Evolutionary conservation across 1,139 yeast genomes (phyloP).

Genomic region (Hemisphaericaspora lyxosophila): DNA sequence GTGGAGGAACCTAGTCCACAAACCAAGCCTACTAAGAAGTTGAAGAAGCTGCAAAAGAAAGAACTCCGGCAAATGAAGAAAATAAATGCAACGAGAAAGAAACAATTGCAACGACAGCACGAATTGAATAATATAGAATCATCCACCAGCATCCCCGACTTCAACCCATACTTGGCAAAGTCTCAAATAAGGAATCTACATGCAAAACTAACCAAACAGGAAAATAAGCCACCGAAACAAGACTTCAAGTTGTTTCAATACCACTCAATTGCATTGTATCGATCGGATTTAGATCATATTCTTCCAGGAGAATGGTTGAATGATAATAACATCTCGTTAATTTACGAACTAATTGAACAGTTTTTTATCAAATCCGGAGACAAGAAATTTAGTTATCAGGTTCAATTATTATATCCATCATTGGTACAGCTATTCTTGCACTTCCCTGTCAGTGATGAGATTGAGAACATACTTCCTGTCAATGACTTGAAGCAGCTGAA

Average conservation of each 20-base stretch:
- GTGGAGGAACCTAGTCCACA: neutral
- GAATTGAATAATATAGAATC: slow-evolving; percentile 10
- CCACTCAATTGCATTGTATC: slow-evolving; percentile 41
- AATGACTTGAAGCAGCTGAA: slow-evolving; percentile 34
- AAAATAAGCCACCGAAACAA: slow-evolving; percentile 11
- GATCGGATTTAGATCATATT: slow-evolving; percentile 36
- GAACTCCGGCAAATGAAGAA: slow-evolving; percentile 32
- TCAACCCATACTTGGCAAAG: slow-evolving; percentile 22
- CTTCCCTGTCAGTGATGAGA: slow-evolving; percentile 29
- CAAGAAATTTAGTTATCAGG: slow-evolving; percentile 21
- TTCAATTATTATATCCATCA: slow-evolving; percentile 38
- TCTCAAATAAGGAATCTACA: slow-evolving; percentile 23
- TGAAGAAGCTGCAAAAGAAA: slow-evolving; percentile 30
- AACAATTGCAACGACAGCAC: slow-evolving; percentile 19
- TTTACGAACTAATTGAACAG: slow-evolving; percentile 53
- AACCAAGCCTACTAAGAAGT: slow-evolving; percentile 13
- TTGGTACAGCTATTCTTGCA: slow-evolving; percentile 41
- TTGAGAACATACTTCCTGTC: slow-evolving; percentile 30
- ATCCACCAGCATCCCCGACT: slow-evolving; percentile 4
- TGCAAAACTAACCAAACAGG: slow-evolving; percentile 7
- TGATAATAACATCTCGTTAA: slow-evolving; percentile 65
- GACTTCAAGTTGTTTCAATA: slow-evolving; percentile 38
- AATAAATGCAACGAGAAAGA: slow-evolving; percentile 23
- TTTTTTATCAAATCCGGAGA: slow-evolving; percentile 14
- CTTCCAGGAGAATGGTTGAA: slow-evolving; percentile 69